These are phyloP conservation scores for Magnaporthiopsis incrustans DNA, from an alignment of 2,329 filamentous ascomycete species.

Conservation along the genomic window DNA sequence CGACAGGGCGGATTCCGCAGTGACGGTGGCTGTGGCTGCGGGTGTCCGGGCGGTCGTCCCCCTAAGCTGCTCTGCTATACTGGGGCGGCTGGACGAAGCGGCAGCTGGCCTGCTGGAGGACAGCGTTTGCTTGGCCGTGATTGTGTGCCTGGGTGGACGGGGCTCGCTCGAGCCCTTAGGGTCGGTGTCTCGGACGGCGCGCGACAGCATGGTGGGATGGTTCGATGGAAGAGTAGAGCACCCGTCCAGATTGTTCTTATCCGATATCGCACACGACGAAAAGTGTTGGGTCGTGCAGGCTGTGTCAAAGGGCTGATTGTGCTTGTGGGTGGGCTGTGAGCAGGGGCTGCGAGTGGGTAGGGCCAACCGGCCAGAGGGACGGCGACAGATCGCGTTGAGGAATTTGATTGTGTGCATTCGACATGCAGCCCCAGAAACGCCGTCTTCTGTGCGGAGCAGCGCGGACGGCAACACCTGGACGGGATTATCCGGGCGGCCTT, in stretches of 20 bases:
- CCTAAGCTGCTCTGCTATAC: constrained; percentile 44
- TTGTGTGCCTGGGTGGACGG: constrained; percentile 19
- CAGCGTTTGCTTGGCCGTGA: constrained; percentile 44
- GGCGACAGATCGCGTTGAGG: neutral
- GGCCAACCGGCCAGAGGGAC: neutral
- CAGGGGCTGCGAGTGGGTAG: neutral
- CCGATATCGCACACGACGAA: neutral
- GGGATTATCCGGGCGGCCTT: neutral
- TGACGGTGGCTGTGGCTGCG: constrained; percentile 22
- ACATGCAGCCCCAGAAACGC: neutral
- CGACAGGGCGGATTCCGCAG: constrained; percentile 13
- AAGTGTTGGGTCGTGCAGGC: neutral
- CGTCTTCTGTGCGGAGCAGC: neutral
- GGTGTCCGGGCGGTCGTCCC: constrained; percentile 18
- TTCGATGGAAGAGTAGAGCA: neutral
- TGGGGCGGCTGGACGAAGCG: constrained; percentile 29
- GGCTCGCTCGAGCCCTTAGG: constrained; percentile 1
- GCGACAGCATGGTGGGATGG: constrained; percentile 1
- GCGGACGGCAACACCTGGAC: neutral
- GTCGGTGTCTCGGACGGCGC: constrained; percentile 1
- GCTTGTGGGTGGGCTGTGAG: neutral
- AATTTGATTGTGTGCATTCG: neutral
- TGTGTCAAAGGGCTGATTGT: neutral
- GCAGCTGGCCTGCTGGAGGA: constrained; percentile 40
- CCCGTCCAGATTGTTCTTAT: neutral